Evolutionary conservation across 306 rosid species (phyloP).

Genomic region (Clitoria ternatea): DNA sequence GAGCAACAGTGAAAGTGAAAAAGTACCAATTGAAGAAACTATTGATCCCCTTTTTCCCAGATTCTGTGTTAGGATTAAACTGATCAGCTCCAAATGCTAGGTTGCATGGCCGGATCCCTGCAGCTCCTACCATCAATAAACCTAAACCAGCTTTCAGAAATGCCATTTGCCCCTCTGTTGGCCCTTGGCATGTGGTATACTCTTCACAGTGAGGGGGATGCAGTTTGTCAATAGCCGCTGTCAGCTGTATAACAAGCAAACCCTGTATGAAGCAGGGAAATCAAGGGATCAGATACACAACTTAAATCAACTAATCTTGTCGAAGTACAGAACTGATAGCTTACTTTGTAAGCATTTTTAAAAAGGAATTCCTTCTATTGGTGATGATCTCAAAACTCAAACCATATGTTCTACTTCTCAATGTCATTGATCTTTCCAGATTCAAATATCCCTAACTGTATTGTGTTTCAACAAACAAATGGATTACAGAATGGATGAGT

Average conservation of each 20-base stretch:
- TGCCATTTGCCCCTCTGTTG: constrained; percentile 62
- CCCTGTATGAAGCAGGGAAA: constrained; percentile 47
- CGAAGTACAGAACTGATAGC: background rate
- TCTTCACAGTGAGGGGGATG: constrained; percentile 61
- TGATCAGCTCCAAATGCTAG: constrained; percentile 88
- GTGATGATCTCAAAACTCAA: background rate
- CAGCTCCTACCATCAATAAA: constrained; percentile 60
- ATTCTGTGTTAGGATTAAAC: constrained; percentile 67
- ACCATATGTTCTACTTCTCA: constrained; percentile 1
- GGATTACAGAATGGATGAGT: constrained; percentile 5
- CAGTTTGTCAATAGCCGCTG: constrained; percentile 61
- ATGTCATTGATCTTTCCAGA: background rate
- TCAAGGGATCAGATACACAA: constrained; percentile 19
- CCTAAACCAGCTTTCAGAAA: constrained; percentile 55
- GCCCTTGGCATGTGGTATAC: constrained; percentile 48
- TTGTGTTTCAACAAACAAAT: constrained; percentile 1
- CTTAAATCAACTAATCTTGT: background rate
- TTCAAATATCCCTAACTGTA: constrained; percentile 6
- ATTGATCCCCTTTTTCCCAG: constrained; percentile 66
- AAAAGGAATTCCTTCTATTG: background rate
- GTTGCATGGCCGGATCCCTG: constrained; percentile 80
- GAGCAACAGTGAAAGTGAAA: constrained; percentile 62
- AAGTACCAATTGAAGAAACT: constrained; percentile 85
- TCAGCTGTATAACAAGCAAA: constrained; percentile 68
- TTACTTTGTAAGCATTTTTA: background rate